Evolutionary conservation across 257 asterid species (phyloP).

Genomic region (Haberlea rhodopensis): DNA sequence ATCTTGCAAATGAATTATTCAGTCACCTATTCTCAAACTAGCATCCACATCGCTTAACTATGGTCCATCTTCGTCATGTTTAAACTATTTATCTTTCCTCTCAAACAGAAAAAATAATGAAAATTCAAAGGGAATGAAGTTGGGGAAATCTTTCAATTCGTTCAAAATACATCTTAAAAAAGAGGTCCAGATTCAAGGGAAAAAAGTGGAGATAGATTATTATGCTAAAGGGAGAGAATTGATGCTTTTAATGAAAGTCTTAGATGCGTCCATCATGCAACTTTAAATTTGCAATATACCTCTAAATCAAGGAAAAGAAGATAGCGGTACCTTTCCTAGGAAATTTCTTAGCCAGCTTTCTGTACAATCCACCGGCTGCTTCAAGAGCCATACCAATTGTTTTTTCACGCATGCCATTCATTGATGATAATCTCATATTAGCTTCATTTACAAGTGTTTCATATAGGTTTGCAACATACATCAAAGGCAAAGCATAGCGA

Average conservation of each 20-base stretch:
- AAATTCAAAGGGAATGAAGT: neutral
- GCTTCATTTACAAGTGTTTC: slow-evolving; percentile 89
- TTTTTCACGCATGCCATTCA: slow-evolving; percentile 82
- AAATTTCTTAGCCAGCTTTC: slow-evolving; percentile 88
- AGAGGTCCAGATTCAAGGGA: slow-evolving; percentile 10
- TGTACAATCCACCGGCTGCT: slow-evolving; percentile 97
- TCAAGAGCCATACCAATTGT: slow-evolving; percentile 97
- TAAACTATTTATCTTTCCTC: neutral
- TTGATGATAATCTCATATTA: slow-evolving; percentile 66
- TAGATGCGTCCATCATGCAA: slow-evolving; percentile 16
- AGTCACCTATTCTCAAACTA: slow-evolving; percentile 10
- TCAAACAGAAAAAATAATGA: slow-evolving; percentile 10
- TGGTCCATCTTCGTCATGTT: neutral
- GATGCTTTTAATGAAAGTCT: slow-evolving; percentile 1
- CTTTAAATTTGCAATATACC: slow-evolving; percentile 11
- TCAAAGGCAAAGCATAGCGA: slow-evolving; percentile 75
- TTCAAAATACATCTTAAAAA: neutral
- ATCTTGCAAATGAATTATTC: neutral
- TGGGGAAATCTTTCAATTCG: neutral
- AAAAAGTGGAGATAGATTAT: neutral
- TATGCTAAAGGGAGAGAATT: neutral
- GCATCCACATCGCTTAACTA: neutral
- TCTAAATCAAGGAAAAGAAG: slow-evolving; percentile 17
- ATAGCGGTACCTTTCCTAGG: slow-evolving; percentile 71
- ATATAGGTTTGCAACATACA: slow-evolving; percentile 92